phyloP scores from a whole-genome alignment of 2,329 filamentous ascomycete species.

The Hypoxylon sp. region DNA sequence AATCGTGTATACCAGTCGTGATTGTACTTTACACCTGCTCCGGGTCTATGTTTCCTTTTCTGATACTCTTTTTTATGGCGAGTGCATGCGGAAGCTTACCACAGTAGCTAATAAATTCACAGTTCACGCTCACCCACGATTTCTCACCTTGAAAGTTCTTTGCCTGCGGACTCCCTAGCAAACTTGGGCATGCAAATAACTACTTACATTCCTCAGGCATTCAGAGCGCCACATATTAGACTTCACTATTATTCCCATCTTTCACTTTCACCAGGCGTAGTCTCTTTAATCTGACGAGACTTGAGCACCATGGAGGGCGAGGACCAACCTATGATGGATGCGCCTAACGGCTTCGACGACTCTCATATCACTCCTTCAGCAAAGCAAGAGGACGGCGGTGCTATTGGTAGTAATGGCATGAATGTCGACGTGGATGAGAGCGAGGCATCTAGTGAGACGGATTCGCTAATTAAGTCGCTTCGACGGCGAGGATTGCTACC shows the following conservation, averaged over 20 bases:
- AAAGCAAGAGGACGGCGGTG: constrained; percentile 40
- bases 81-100: not conserved
- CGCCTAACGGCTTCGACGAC: constrained; percentile 58
- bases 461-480: constrained; percentile 58
- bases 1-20: not conserved
- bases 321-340: constrained; percentile 63
- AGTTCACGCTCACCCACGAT: constrained; percentile 6
- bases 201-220: constrained; percentile 19
- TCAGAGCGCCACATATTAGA: constrained; percentile 18
- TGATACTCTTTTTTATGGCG: not conserved
- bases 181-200: constrained; percentile 33
- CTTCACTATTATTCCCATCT: no score
- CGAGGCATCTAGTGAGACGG: constrained; percentile 54
- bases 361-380: constrained; percentile 52
- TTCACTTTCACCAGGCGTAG: constrained; percentile 13
- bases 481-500: constrained; percentile 69
- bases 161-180: constrained; percentile 6
- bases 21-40: not conserved
- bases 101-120: constrained; percentile 15
- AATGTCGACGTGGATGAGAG: constrained; percentile 56
- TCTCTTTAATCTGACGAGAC: constrained; percentile 18
- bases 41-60: not conserved
- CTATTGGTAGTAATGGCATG: constrained; percentile 55
- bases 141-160: constrained; percentile 7
- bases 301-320: constrained; percentile 58